These are phyloP conservation scores for Talaromyces proteolyticus DNA, from an alignment of 495 filamentous ascomycete species.

Conservation along the genomic window DNA sequence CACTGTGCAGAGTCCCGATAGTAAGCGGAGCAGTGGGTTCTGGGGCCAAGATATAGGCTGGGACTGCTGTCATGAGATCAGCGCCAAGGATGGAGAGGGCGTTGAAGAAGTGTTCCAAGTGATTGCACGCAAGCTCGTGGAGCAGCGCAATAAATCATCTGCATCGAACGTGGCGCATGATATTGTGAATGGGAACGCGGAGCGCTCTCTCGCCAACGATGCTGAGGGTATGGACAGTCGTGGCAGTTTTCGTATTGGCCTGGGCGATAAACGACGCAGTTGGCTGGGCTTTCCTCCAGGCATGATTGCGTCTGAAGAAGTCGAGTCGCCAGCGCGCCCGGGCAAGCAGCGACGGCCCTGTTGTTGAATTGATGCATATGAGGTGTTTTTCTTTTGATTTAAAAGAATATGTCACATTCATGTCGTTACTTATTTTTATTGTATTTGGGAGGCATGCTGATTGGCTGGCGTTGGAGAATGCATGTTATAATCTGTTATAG, in stretches of 20 bases:
- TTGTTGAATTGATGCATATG: not conserved
- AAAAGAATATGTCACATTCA: too few relatives aligned
- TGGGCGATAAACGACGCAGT: constrained; percentile 40
- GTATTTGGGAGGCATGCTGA: too few relatives aligned
- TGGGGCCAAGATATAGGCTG: constrained; percentile 91
- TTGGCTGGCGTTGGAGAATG: too few relatives aligned
- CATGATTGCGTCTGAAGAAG: constrained; percentile 25
- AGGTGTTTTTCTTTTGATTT: not conserved
- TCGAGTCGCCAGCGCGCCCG: constrained; percentile 11
- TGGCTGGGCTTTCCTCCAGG: constrained; percentile 48
- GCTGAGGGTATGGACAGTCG: constrained; percentile 20
- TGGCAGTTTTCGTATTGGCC: constrained; percentile 41
- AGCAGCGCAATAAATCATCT: constrained; percentile 73
- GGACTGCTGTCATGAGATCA: constrained; percentile 97
- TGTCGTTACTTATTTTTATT: too few relatives aligned
- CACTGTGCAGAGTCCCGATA: constrained; percentile 56
- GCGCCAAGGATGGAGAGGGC: constrained; percentile 88
- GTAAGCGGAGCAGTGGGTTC: constrained; percentile 76
- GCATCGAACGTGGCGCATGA: constrained; percentile 6
- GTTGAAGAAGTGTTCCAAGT: constrained; percentile 97
- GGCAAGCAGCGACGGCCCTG: not conserved
- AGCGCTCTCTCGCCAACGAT: constrained; percentile 7
- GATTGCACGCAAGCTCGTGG: constrained; percentile 89
- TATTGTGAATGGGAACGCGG: constrained; percentile 7
- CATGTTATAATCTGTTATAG: too few relatives aligned